Evolutionary conservation across 441 rosid genomes (phyloP), one percentile per base, ranked within the genome.

Genomic region (Macaranga tanarius): DNA sequence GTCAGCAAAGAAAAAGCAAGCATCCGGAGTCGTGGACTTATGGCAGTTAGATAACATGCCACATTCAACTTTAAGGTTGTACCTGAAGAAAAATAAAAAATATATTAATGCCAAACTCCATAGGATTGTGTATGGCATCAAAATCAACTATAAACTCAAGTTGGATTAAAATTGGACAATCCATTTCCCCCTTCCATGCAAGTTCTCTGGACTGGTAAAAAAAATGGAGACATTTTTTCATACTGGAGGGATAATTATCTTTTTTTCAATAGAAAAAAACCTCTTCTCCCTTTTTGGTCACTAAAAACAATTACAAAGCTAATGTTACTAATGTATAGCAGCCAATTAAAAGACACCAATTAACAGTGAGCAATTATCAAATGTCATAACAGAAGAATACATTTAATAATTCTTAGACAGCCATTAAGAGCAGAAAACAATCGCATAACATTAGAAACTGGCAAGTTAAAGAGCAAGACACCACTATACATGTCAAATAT

Each of bases 21-120:
- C 97, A 80, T 95, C 97, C 20, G 97, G 99, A 70, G 93, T 81
- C 52, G 54, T 78, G 67, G 98, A 93, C 81, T 89, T 88, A 83
- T 93, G 92, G 79, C 77, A 67, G 72, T 90, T 95, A 54, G 80
- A 80, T 71, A 76, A 67, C 72, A 82, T 84, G 62, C 98, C 95
- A 75, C 98, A 95, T 87, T 93, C 98, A 70, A 86, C 92, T 87
- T 95, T 95, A 73, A 95, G 94, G 84, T 84, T 82, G 80, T 95
- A 95, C 80, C 98, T 95, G 86, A 75, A 72, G 23, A 7, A 10
- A 56, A 12, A 34, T 0, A 23, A 71, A 61, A 50, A 10, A 10
- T 6, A 12, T 13, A 67, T 1, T 69, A 38, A 59, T 17, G 48
- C 22, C 44, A 38, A 15, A 38, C 16, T 51, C 60, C 25, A 42